Base-by-base conservation (phyloP, 768 basidiomycete species). In the Lentinula raphanica region DNA sequence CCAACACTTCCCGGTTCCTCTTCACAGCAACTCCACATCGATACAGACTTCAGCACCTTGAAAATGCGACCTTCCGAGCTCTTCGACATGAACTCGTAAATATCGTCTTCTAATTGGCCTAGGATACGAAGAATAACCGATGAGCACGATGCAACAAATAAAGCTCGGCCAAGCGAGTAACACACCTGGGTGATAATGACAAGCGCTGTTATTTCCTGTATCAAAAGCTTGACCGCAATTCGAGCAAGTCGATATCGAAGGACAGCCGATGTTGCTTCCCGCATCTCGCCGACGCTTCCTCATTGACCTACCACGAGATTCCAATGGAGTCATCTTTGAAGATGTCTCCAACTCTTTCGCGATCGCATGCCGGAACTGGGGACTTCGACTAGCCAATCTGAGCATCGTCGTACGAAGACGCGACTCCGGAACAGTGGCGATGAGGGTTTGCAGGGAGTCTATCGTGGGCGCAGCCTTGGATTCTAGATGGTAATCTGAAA, bases 1-100 rank as follows among this genome's bases (percentile, higher is more conserved):
- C 76, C 77, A 1, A 68, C 64, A 51, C 72, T 74, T 63, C 64
- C 63, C 56, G 72, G 72, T 31, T 77, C 77, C 57, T 77, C 75
- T 45, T 76, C 72, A 62, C 76, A 79, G 62, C 78, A 79, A 49
- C 70, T 78, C 78, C 78, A 79, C 75, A 78, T 78, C 12, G 68
- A 68, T 15, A 78, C 67, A 9, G 66, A 72, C 39, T 70, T 71
- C 25, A 72, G 64, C 12, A 68, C 70, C 32, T 68, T 68, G 57
- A 68, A 70, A 3, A 63, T 57, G 32, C 63, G 67, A 15, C 72
- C 72, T 28, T 72, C 70, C 11, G 72, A 68, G 1, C 69, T 69
- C n/a, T 67, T 62, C 23, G 74, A 72, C 5, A 75, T 63, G 62
- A 78, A 78, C 58, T 78, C 76, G 59, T 74, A 78, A 2, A 71